These are phyloP conservation scores for Ustilago hordei DNA, from an alignment of 1,284 basidiomycete species.

Conservation along the genomic window DNA sequence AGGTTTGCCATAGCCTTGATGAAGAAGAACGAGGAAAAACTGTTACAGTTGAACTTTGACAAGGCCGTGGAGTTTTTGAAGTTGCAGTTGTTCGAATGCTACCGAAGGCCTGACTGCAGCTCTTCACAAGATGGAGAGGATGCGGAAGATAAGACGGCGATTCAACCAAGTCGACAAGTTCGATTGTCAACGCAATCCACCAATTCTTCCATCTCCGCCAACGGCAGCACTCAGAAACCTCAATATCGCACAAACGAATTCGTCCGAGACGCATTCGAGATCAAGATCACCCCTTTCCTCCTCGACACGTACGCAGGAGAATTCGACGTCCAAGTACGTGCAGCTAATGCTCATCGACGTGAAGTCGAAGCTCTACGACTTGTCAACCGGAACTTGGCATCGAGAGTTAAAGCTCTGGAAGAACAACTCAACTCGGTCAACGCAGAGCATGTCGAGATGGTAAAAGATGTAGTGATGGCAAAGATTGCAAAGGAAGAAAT, in stretches of 20 bases:
- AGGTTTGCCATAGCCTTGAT: conserved; percentile 90
- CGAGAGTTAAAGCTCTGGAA: conserved; percentile 62
- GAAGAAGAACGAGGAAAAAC: conserved; percentile 82
- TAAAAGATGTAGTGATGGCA: conserved; percentile 64
- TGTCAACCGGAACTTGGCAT: conserved; percentile 65
- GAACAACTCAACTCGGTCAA: conserved; percentile 58
- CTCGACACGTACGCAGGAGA: conserved; percentile 64
- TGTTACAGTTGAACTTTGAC: conserved; percentile 62
- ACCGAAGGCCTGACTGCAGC: conserved; percentile 20
- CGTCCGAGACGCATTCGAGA: conserved; percentile 62
- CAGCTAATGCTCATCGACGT: conserved; percentile 60
- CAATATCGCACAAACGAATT: conserved; percentile 55
- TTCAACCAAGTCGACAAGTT: neutral
- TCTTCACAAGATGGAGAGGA: neutral
- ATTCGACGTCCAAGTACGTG: conserved; percentile 63
- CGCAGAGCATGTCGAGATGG: conserved; percentile 66
- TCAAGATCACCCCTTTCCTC: conserved; percentile 62
- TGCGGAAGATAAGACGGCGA: neutral
- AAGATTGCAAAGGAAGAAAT: conserved; percentile 69
- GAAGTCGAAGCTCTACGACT: conserved; percentile 65
- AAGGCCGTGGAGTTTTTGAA: conserved; percentile 60
- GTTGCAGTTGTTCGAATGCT: conserved; percentile 59
- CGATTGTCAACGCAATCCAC: neutral
- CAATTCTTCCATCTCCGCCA: neutral
- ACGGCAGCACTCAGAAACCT: neutral